phyloP scores from a whole-genome alignment of 306 rosid species.

The Nissolia schottii region DNA sequence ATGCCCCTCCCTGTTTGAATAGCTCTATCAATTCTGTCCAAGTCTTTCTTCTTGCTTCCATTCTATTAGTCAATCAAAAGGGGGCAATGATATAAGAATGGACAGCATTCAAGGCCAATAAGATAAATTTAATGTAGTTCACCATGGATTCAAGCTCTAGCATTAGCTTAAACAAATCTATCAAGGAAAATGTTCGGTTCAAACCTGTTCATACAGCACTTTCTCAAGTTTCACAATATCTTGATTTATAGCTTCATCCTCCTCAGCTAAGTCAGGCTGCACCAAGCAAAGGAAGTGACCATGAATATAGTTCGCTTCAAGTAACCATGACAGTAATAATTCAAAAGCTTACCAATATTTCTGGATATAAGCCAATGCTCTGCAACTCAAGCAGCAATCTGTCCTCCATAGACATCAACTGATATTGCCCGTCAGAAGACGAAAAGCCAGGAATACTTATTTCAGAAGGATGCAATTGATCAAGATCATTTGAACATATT shows the following conservation, averaged over 20 bases:
- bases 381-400: constrained; percentile 81
- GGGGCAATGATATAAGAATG: constrained; percentile 14
- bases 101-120: constrained; percentile 14
- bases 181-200: background rate
- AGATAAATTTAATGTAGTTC: background rate
- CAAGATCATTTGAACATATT: constrained; percentile 58
- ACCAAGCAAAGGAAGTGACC: constrained; percentile 31
- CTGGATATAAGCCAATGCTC: constrained; percentile 82
- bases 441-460: constrained; percentile 38
- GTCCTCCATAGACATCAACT: constrained; percentile 68
- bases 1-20: constrained; percentile 53
- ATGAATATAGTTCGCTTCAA: constrained; percentile 20
- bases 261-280: constrained; percentile 82
- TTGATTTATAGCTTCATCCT: constrained; percentile 67
- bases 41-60: constrained; percentile 54
- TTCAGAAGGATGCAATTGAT: constrained; percentile 58
- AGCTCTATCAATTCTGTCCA: constrained; percentile 57
- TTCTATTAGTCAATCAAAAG: constrained; percentile 44
- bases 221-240: constrained; percentile 65
- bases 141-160: background rate
- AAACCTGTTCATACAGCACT: constrained; percentile 65
- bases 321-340: constrained; percentile 16
- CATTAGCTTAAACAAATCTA: background rate
- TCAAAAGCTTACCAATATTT: constrained; percentile 54
- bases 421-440: constrained; percentile 63